Percentiles rank a stretch among this genome's conserved stretches.
phyloP scores from a whole-genome alignment of 208 protist species.

The Crithidia mellificae region DNA sequence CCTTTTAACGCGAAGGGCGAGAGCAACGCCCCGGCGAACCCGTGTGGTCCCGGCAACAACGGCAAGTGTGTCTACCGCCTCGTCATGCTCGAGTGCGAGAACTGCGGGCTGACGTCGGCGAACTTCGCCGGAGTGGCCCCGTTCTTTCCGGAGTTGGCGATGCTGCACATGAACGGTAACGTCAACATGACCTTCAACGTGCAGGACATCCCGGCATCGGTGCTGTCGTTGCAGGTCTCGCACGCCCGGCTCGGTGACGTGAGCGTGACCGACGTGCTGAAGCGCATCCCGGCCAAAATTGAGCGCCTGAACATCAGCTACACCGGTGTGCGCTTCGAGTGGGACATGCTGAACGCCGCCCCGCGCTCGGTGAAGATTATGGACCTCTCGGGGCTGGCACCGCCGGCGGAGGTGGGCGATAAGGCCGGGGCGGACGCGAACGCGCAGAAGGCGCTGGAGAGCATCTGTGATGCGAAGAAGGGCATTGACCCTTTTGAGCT shows the following conservation, averaged over 20 bases:
- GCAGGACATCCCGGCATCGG: not conserved
- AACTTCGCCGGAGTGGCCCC: not conserved
- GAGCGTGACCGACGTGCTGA: not conserved
- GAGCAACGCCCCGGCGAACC: not conserved
- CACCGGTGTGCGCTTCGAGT: constrained; percentile 2
- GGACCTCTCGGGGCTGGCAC: constrained; percentile 20
- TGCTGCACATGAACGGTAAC: constrained; percentile 9
- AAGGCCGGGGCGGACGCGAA: not conserved
- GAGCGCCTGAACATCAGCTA: constrained; percentile 12
- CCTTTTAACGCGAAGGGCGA: not conserved
- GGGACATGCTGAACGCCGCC: not conserved
- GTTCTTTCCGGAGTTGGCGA: not conserved
- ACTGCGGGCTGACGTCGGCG: constrained; percentile 7
- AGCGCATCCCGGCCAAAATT: not conserved
- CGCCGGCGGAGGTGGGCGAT: not conserved
- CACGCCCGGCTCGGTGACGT: not conserved
- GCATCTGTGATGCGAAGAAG: not conserved
- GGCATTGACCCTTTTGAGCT: not conserved
- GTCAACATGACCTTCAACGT: not conserved
- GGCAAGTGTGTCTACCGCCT: not conserved
- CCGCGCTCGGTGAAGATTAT: not conserved
- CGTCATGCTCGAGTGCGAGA: constrained; percentile 4
- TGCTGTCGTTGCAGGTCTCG: constrained; percentile 7
- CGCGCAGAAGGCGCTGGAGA: not conserved
- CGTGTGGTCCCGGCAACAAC: not conserved